Evolutionary conservation across 1,284 basidiomycete species (phyloP), one percentile per base, ranked within the genome.

Genomic region (Mycena sp.): DNA sequence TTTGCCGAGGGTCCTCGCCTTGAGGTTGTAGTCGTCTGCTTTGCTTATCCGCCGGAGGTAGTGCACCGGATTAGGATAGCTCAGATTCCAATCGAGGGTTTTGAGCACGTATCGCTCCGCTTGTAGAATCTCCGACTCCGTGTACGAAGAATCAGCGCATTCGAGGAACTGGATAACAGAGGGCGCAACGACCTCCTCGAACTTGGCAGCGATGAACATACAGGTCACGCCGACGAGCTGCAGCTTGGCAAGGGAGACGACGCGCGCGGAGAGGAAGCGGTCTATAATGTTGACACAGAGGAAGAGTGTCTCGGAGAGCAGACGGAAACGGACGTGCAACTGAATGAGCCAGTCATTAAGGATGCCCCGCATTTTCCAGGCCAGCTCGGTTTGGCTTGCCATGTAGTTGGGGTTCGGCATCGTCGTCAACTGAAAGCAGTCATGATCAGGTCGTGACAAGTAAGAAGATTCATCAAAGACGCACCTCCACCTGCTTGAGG

Each of bases 321-420:
- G 84, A 65, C 90, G 89, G 85, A 96, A 97, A 72, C 93, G 93
- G 68, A 87, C 83, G 76, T 98, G 96, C 19, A 96, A 89, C 78
- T 96, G 94, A 68, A 98, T 89, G 63, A 98, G 85, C 96, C 96
- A 98, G 81, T 98, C 95, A 69, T 93, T 89, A 35, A 98, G 85
- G 65, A 96, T 91, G 19, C 88, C 89, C 17, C 95, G 92, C 90
- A 95, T 95, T 32, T 88, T 88, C 94, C 94, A 96, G n/a, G 90
- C 88, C 38, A 96, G 83, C 68, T 95, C 92, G 67, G 87, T 87
- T 76, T 96, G 94, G 69, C 81, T 86, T 6, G 88, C 82, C 90
- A 96, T 95, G 78, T 95, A 95, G 69, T 91, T 83, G 0, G 91
- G 85, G 66, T 92, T 89, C 5, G 95, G 90, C 78, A 94, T 86